Percentiles rank a stretch among this genome's conserved stretches.
phyloP scores from a whole-genome alignment of 306 rosid genomes.

The Quercus mongolica region DNA sequence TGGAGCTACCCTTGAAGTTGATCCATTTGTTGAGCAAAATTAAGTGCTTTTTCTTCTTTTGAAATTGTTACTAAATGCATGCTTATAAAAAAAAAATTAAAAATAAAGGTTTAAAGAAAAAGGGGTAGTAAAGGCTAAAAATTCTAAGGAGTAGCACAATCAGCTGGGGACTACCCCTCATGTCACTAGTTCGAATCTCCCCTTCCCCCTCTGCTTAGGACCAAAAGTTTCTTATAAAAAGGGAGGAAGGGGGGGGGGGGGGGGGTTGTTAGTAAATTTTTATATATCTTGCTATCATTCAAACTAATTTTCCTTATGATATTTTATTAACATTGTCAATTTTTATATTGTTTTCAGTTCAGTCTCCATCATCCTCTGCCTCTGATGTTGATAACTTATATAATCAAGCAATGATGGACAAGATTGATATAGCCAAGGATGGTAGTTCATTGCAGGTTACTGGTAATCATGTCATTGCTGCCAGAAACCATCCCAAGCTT shows the following conservation, averaged over 20 bases:
- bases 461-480: background rate
- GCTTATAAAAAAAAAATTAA: background rate
- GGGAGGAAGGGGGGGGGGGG: no score
- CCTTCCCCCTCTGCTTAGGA: no score
- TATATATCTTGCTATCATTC: background rate
- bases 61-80: background rate
- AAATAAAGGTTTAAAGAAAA: background rate
- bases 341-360: background rate
- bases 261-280: background rate
- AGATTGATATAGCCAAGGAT: background rate
- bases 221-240: no score
- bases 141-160: no score
- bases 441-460: background rate
- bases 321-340: background rate
- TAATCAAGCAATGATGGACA: background rate
- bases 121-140: no score
- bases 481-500: background rate
- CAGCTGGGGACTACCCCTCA: no score
- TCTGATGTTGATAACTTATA: background rate
- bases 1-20: background rate
- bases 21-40: background rate
- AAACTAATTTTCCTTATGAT: background rate
- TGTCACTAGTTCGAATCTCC: no score
- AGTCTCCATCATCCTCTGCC: constrained; percentile 6
- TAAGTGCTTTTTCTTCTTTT: background rate